Conservation (phyloP, 257 asterid genomes). For the Forsythia suspensa region DNA sequence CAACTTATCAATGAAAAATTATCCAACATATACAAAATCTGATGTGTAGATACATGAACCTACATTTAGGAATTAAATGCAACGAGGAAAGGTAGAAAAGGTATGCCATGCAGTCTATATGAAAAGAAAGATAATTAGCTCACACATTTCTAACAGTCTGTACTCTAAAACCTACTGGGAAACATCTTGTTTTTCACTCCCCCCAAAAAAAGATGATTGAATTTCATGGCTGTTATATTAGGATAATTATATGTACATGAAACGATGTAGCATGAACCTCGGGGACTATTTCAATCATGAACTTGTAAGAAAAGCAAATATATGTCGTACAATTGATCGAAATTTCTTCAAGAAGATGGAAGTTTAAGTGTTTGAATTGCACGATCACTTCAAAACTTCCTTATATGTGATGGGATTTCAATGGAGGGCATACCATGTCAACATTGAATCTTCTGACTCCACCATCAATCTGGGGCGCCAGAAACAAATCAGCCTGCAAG, state of each 20-base stretch:
- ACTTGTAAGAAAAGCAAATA: background rate
- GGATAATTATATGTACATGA: background rate
- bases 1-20: background rate
- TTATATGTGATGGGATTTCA: conserved; percentile 7
- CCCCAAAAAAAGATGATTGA: background rate
- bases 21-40: background rate
- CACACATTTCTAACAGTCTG: too few relatives aligned
- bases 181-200: background rate
- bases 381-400: background rate
- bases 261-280: background rate
- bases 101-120: too few relatives aligned
- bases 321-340: background rate
- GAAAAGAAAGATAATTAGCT: too few relatives aligned
- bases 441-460: conserved; percentile 52
- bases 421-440: conserved; percentile 45
- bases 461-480: conserved; percentile 76
- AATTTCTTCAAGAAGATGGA: conserved; percentile 12
- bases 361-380: background rate
- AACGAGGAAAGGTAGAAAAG: too few relatives aligned
- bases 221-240: background rate
- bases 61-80: background rate
- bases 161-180: too few relatives aligned
- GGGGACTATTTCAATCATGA: background rate
- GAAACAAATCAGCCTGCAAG: conserved; percentile 73
- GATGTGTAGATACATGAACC: background rate